These are phyloP conservation scores for Suillus lakei DNA, from an alignment of 768 basidiomycete genomes.

Conservation along the genomic window DNA sequence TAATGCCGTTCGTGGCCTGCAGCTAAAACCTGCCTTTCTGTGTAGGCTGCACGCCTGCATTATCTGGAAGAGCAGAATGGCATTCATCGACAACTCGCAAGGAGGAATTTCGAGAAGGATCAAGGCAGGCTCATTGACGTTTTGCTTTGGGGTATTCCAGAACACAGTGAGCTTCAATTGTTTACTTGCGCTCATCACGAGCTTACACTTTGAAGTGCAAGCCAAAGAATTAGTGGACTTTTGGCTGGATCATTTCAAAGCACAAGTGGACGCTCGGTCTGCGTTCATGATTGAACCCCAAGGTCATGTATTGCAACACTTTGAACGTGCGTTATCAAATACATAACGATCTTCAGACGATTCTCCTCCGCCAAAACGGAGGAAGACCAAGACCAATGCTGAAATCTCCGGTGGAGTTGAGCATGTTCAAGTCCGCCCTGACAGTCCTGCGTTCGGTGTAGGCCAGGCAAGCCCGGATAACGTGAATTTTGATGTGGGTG, in stretches of 20 bases:
- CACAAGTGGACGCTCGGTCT: constrained; percentile 68
- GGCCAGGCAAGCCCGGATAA: background rate
- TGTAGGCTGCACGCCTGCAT: constrained; percentile 62
- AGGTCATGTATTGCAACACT: background rate
- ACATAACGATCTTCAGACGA: constrained; percentile 35
- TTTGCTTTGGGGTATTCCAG: constrained; percentile 70
- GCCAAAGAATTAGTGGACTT: constrained; percentile 71
- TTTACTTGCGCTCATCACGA: constrained; percentile 3
- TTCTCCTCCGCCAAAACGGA: constrained; percentile 50
- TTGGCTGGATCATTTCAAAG: constrained; percentile 74
- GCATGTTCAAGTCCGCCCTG: background rate
- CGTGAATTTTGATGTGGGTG: constrained; percentile 11
- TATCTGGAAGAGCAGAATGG: constrained; percentile 67
- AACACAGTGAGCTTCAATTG: constrained; percentile 52
- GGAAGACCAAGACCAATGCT: constrained; percentile 36
- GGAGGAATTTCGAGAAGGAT: constrained; percentile 62
- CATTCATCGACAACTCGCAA: constrained; percentile 53
- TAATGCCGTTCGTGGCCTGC: background rate
- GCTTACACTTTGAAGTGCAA: constrained; percentile 49
- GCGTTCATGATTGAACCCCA: constrained; percentile 22
- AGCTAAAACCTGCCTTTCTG: constrained; percentile 3
- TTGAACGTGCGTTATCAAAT: background rate
- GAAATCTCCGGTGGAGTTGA: background rate
- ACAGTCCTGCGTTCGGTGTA: background rate
- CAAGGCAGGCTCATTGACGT: constrained; percentile 58